These are phyloP conservation scores for Teratosphaeriaceae sp. DNA, from an alignment of 2,329 filamentous ascomycete species.

Conservation along the genomic window DNA sequence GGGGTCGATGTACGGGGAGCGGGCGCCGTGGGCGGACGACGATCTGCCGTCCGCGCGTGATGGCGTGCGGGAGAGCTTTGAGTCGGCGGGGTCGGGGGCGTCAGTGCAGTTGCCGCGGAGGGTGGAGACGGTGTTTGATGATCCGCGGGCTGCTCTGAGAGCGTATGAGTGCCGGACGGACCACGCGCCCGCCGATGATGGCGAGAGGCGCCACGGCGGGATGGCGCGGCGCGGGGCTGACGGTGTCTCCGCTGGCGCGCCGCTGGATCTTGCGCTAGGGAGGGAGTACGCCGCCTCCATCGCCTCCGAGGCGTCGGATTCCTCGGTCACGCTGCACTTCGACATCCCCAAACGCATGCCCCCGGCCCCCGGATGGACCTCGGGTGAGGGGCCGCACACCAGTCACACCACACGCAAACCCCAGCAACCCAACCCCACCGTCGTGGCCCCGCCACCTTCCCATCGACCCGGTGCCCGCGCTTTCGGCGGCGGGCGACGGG, in stretches of 20 bases:
- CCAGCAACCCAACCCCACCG: not conserved
- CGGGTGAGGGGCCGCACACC: too few relatives aligned
- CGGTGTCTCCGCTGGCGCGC: too few relatives aligned
- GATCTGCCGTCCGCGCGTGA: slow-evolving; percentile 9
- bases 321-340: slow-evolving; percentile 17
- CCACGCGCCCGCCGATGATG: slow-evolving; percentile 39
- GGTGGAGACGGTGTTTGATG: slow-evolving; percentile 68
- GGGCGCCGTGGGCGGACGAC: slow-evolving; percentile 34
- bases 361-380: too few relatives aligned
- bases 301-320: slow-evolving; percentile 8
- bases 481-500: not conserved
- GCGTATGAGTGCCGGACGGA: slow-evolving; percentile 62
- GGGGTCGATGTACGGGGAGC: slow-evolving; percentile 50
- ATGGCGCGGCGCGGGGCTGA: too few relatives aligned
- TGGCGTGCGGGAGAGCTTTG: slow-evolving; percentile 40
- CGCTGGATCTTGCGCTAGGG: too few relatives aligned
- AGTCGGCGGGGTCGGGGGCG: slow-evolving; percentile 59
- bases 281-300: slow-evolving; percentile 10
- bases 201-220: slow-evolving; percentile 31
- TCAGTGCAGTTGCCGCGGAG: slow-evolving; percentile 60
- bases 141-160: slow-evolving; percentile 63
- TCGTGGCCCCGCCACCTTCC: not conserved
- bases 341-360: slow-evolving; percentile 21
- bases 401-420: too few relatives aligned
- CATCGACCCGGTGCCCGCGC: not conserved